Conservation (phyloP, 1,284 basidiomycete genomes). For the Sanghuangporus weigelae region DNA sequence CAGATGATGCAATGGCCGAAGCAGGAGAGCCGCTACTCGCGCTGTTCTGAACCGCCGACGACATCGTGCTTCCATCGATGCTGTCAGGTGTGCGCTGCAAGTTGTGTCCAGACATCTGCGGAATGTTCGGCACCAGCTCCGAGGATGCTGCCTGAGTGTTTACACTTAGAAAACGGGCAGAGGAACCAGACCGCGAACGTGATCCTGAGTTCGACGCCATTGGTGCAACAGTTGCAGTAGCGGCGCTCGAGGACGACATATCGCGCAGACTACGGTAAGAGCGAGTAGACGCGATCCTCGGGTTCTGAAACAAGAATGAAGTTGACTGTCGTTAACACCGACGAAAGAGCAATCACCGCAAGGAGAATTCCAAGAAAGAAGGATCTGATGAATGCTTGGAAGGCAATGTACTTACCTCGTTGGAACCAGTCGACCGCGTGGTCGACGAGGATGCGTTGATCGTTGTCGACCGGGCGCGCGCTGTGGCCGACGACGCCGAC, state of each 20-base stretch:
- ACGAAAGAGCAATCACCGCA: not conserved
- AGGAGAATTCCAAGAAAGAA: not conserved
- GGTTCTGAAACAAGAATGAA: not conserved
- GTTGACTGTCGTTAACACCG: not conserved
- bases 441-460: not conserved
- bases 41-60: not conserved
- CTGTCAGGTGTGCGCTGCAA: not conserved
- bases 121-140: slow-evolving; percentile 5
- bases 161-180: slow-evolving; percentile 14
- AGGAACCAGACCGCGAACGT: slow-evolving; percentile 14
- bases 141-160: slow-evolving; percentile 13
- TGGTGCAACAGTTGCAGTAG: not conserved
- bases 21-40: slow-evolving; percentile 1
- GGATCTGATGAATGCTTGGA: not conserved
- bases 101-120: not conserved
- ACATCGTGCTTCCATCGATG: not conserved
- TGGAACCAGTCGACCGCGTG: not conserved
- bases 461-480: not conserved
- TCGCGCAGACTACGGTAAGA: not conserved
- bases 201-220: not conserved
- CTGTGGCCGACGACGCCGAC: not conserved
- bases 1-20: slow-evolving; percentile 5
- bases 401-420: not conserved
- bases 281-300: not conserved
- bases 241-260: not conserved